Percentiles rank a stretch among this genome's conserved stretches.
phyloP scores from a whole-genome alignment of 345 rosid species.

The Balakata baccata region DNA sequence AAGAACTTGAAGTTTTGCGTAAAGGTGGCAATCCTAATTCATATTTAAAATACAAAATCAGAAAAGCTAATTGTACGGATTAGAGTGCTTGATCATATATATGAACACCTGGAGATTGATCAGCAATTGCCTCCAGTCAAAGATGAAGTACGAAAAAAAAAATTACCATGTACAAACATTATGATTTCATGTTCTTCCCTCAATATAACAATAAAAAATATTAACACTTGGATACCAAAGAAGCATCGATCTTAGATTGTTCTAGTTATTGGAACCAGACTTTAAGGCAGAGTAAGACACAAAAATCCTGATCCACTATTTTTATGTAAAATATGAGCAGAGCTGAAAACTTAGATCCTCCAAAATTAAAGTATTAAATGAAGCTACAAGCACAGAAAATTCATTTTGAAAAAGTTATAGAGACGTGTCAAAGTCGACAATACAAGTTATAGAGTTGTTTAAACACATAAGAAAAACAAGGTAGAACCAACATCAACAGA shows the following conservation, averaged over 20 bases:
- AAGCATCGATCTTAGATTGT: background rate
- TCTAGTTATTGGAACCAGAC: background rate
- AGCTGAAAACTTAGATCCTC: background rate
- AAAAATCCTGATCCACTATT: background rate
- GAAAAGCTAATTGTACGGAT: background rate
- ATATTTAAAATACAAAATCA: background rate
- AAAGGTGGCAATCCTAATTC: background rate
- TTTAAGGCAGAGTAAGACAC: background rate
- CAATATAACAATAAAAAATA: background rate
- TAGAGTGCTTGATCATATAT: background rate
- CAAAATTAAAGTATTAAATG: background rate
- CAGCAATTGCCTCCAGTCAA: constrained; percentile 9
- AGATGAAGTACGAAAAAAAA: background rate
- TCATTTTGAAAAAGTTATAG: background rate
- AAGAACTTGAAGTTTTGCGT: background rate
- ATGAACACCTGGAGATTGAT: background rate
- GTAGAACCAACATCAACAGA: background rate
- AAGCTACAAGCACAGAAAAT: background rate
- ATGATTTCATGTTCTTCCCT: background rate
- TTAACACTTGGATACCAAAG: background rate
- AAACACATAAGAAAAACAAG: background rate
- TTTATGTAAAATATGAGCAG: background rate
- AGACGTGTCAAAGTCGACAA: background rate
- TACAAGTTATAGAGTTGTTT: background rate
- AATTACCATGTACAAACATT: background rate